phyloP scores from a whole-genome alignment of 2,329 filamentous ascomycete species.

The Endoconidiophora laricicola region DNA sequence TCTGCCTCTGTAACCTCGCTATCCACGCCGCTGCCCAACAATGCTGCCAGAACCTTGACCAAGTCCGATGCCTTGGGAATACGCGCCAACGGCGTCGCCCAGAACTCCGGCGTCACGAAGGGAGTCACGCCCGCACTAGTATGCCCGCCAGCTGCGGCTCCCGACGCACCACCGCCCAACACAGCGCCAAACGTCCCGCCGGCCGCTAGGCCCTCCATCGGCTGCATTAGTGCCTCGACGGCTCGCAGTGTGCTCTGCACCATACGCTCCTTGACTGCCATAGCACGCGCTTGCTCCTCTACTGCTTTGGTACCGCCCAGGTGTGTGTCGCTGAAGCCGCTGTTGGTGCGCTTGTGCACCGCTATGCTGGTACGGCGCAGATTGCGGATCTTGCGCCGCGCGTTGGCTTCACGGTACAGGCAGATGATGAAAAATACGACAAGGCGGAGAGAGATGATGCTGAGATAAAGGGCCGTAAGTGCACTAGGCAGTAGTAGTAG shows the following conservation, averaged over 20 bases:
- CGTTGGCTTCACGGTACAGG: constrained; percentile 4
- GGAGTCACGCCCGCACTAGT: too few relatives aligned
- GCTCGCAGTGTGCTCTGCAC: constrained; percentile 1
- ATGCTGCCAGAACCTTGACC: constrained; percentile 6
- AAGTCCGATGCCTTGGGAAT: constrained; percentile 5
- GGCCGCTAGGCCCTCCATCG: neutral
- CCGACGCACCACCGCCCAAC: neutral
- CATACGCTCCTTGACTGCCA: neutral
- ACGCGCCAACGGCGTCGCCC: constrained; percentile 8
- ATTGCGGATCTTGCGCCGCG: too few relatives aligned
- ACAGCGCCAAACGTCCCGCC: neutral
- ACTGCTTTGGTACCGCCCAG: neutral
- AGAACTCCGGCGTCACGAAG: constrained; percentile 7
- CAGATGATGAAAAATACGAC: constrained; percentile 7
- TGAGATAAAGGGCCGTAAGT: constrained; percentile 1
- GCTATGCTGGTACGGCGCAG: too few relatives aligned
- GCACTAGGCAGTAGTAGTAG: neutral
- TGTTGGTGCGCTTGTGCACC: too few relatives aligned
- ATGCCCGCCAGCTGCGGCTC: neutral
- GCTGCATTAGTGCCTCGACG: constrained; percentile 6
- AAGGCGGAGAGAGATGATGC: constrained; percentile 7
- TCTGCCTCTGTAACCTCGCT: neutral
- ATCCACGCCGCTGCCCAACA: constrained; percentile 6
- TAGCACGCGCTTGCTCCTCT: neutral
- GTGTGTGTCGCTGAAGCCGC: too few relatives aligned